A percentile compares a stretch with the other conserved stretches of the same genome.
Evolutionary conservation across 192 early-diverging fungal genomes (phyloP).

Genomic region (Backusella sp.): DNA sequence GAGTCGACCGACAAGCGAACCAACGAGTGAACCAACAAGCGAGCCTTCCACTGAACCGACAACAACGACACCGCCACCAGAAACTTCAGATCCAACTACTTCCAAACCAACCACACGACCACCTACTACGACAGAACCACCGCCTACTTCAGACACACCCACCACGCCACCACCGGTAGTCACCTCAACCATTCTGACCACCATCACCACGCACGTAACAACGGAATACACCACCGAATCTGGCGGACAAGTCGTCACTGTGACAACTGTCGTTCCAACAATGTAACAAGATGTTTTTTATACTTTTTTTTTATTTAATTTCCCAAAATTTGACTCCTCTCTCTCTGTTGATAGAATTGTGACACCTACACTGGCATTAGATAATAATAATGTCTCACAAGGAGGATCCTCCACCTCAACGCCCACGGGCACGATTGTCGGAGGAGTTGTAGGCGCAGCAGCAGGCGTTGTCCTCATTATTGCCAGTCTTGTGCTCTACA

Average conservation of each 20-base stretch:
- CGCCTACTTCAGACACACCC: neutral
- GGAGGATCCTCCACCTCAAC: neutral
- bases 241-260: neutral
- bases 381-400: neutral
- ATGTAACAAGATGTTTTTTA: neutral
- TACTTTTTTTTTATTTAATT: too few species aligned
- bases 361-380: neutral
- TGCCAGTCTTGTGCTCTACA: neutral
- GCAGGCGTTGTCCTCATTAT: neutral
- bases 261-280: constrained; percentile 3
- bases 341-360: neutral
- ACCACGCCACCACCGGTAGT: neutral
- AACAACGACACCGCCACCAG: neutral
- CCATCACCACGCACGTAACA: neutral
- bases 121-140: neutral
- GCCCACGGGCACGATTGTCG: neutral
- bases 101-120: neutral
- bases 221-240: neutral
- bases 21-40: neutral
- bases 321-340: too few species aligned
- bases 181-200: neutral
- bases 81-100: neutral
- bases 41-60: neutral
- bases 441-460: constrained; percentile 12
- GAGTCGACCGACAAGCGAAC: neutral